Percentiles rank a stretch among this genome's conserved stretches.
phyloP scores from a whole-genome alignment of 495 filamentous ascomycete species.

The Trichoderma erinaceum region DNA sequence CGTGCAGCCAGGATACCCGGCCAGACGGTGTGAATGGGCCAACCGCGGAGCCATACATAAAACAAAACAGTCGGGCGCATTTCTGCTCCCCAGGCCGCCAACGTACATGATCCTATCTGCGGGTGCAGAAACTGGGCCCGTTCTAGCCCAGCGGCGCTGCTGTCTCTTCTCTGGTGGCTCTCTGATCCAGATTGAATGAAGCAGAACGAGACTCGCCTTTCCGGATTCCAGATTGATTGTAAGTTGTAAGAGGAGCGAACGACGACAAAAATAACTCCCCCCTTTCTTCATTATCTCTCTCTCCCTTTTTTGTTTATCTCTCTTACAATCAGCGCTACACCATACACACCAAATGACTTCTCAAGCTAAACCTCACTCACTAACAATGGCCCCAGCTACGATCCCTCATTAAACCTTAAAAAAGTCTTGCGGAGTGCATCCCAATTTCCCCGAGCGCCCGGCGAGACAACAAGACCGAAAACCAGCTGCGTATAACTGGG shows the following conservation, averaged over 20 bases:
- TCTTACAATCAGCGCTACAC: too few relatives aligned
- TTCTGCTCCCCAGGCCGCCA: conserved; percentile 1
- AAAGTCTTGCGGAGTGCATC: neutral
- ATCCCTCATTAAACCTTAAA: neutral
- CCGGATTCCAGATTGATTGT: too few relatives aligned
- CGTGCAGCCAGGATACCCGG: neutral
- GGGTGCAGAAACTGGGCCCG: neutral
- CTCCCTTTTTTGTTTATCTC: too few relatives aligned
- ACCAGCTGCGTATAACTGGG: neutral
- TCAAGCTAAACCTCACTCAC: too few relatives aligned
- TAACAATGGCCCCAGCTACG: neutral
- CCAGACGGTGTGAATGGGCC: neutral
- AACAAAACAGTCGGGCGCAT: neutral
- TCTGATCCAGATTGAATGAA: too few relatives aligned
- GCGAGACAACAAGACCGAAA: neutral
- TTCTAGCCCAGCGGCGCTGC: neutral
- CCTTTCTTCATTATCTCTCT: too few relatives aligned
- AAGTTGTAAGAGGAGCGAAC: too few relatives aligned
- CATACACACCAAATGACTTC: too few relatives aligned
- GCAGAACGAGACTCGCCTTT: too few relatives aligned
- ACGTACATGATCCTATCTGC: neutral
- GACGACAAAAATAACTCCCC: too few relatives aligned
- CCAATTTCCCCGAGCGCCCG: neutral
- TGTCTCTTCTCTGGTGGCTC: too few relatives aligned
- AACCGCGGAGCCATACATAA: neutral